Evolutionary conservation across 306 rosid species (phyloP).

Genomic region (Cucurbita pepo): DNA sequence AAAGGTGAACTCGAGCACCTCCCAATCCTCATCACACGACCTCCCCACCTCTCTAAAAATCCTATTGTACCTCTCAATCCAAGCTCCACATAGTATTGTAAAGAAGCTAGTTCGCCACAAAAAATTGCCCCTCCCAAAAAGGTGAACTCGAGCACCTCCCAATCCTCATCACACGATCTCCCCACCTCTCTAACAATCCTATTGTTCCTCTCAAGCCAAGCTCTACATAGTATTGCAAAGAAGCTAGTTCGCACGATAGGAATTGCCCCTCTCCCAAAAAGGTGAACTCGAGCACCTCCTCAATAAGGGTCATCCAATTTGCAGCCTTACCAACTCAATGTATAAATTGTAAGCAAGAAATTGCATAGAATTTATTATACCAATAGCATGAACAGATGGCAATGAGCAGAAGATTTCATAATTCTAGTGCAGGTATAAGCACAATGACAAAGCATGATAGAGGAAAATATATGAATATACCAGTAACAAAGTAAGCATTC

Average conservation of each 20-base stretch:
- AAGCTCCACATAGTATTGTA: background rate
- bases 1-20: background rate
- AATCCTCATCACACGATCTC: background rate
- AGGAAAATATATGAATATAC: conserved; percentile 9
- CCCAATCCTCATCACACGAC: background rate
- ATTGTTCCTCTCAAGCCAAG: too few species aligned
- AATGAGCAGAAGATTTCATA: background rate
- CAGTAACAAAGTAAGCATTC: conserved; percentile 72
- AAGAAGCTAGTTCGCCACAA: background rate
- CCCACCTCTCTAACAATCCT: too few species aligned
- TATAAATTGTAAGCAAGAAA: background rate
- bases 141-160: background rate
- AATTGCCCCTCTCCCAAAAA: too few species aligned
- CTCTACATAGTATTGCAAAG: too few species aligned
- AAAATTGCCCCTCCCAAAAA: background rate
- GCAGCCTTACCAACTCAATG: background rate
- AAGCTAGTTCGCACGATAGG: too few species aligned
- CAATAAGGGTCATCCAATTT: background rate
- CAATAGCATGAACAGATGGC: background rate
- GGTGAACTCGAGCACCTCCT: background rate
- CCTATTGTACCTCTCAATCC: background rate
- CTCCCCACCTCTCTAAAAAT: background rate
- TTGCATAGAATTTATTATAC: background rate
- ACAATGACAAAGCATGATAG: background rate
- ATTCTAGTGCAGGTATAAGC: background rate